A percentile compares a stretch with the other conserved stretches of the same genome.
These are phyloP conservation scores for Clitopilus hobsonii DNA, from an alignment of 768 basidiomycete genomes.

Conservation along the genomic window DNA sequence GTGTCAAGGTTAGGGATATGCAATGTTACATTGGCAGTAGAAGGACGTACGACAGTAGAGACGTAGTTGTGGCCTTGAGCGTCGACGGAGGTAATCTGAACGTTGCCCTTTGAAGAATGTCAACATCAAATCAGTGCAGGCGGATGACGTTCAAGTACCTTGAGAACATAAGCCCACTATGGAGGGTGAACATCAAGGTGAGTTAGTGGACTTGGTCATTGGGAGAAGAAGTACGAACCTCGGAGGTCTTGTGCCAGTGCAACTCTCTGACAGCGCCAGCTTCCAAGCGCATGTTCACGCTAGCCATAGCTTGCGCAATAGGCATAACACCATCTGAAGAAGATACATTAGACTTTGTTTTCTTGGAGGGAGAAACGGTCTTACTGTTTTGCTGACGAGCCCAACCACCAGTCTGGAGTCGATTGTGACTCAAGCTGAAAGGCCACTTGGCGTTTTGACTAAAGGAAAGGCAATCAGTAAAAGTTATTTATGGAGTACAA, in stretches of 20 bases:
- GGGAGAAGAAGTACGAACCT: slow-evolving; percentile 22
- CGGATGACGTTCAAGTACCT: slow-evolving; percentile 15
- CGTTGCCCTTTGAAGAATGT: slow-evolving; percentile 31
- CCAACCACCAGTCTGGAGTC: slow-evolving; percentile 58
- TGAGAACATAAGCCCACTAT: slow-evolving; percentile 51
- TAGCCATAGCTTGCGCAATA: slow-evolving; percentile 41
- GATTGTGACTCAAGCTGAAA: slow-evolving; percentile 49
- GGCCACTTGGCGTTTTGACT: slow-evolving; percentile 55
- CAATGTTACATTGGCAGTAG: too few species aligned
- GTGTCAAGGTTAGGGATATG: too few species aligned
- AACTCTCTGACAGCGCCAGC: slow-evolving; percentile 47
- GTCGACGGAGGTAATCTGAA: slow-evolving; percentile 46
- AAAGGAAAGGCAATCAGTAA: background rate
- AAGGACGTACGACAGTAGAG: slow-evolving; percentile 39
- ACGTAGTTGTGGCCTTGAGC: slow-evolving; percentile 43
- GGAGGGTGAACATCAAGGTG: slow-evolving; percentile 6
- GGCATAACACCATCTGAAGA: slow-evolving; percentile 41
- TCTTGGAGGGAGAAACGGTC: slow-evolving; percentile 4
- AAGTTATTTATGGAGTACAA: background rate
- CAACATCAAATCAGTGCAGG: background rate
- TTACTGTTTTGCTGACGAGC: slow-evolving; percentile 50
- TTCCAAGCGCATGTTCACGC: slow-evolving; percentile 50
- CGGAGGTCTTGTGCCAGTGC: slow-evolving; percentile 49
- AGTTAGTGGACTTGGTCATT: background rate
- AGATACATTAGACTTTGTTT: background rate